Evolutionary conservation across 2,329 filamentous ascomycete species (phyloP).

Genomic region (Plenodomus lindquistii): DNA sequence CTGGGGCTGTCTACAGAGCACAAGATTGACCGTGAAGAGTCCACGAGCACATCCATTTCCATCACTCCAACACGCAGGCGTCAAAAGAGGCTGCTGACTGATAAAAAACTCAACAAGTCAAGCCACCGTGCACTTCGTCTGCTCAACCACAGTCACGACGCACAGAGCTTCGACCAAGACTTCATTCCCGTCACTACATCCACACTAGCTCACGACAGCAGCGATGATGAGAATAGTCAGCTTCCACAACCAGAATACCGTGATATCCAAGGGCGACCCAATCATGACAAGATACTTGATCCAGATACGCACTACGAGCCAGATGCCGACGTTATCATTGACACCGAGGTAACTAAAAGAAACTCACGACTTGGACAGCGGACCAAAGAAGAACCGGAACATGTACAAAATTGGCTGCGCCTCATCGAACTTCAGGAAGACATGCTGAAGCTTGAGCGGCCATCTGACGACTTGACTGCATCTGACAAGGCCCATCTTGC

Average conservation of each 20-base stretch:
- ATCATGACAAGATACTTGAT: conserved; percentile 27
- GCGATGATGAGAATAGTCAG: conserved; percentile 16
- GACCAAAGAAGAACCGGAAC: conserved; percentile 67
- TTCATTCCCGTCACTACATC: conserved; percentile 33
- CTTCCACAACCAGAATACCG: conserved; percentile 39
- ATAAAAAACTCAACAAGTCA: conserved; percentile 23
- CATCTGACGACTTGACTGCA: conserved; percentile 52
- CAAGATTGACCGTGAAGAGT: conserved; percentile 68
- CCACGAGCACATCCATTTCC: conserved; percentile 54
- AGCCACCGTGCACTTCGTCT: conserved; percentile 33
- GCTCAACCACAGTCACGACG: conserved; percentile 14
- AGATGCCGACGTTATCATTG: conserved; percentile 18
- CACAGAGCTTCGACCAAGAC: conserved; percentile 20
- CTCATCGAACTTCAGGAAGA: conserved; percentile 78
- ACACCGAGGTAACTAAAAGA: conserved; percentile 50
- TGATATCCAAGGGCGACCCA: conserved; percentile 37
- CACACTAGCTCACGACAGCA: conserved; percentile 24
- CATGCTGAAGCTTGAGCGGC: conserved; percentile 60
- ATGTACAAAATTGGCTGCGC: conserved; percentile 74
- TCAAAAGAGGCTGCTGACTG: conserved; percentile 53
- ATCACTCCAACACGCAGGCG: conserved; percentile 44
- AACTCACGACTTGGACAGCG: conserved; percentile 65
- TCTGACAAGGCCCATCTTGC: conserved; percentile 71
- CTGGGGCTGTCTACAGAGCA: conserved; percentile 66
- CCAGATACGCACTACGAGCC: conserved; percentile 43